Evolutionary conservation across 805 yeast species (phyloP).

Genomic region (Kuraishia cidri): DNA sequence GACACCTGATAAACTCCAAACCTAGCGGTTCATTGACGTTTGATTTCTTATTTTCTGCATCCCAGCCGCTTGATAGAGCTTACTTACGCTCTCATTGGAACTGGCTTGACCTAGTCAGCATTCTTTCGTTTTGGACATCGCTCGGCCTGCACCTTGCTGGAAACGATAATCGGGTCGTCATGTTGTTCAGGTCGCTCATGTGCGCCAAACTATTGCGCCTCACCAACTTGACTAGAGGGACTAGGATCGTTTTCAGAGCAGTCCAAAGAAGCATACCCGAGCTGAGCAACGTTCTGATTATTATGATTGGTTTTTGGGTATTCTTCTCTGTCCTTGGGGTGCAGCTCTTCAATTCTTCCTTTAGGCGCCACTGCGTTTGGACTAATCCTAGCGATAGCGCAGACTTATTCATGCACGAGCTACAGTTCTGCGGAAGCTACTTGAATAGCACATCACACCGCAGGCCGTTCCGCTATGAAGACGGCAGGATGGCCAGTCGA

Average conservation of each 20-base stretch:
- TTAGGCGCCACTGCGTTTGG: conserved; percentile 86
- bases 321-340: conserved; percentile 82
- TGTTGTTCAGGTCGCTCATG: conserved; percentile 65
- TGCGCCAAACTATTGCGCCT: conserved; percentile 68
- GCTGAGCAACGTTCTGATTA: conserved; percentile 60
- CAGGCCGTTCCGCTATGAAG: conserved; percentile 46
- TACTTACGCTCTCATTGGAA: conserved; percentile 80
- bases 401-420: conserved; percentile 45
- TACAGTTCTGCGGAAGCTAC: conserved; percentile 80
- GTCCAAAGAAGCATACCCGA: conserved; percentile 69
- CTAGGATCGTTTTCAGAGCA: conserved; percentile 61
- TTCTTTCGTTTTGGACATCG: conserved; percentile 71
- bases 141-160: conserved; percentile 39
- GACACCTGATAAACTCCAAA: not conserved
- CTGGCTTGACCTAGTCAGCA: conserved; percentile 68
- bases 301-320: conserved; percentile 74
- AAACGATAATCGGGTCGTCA: conserved; percentile 45
- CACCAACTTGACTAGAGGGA: conserved; percentile 64
- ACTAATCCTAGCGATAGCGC: conserved; percentile 56
- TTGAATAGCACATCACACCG: too few relatives aligned
- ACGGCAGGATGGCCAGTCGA: conserved; percentile 20
- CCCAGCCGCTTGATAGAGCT: too few relatives aligned
- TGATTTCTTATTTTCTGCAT: too few relatives aligned
- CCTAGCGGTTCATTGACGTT: conserved; percentile 1
- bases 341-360: conserved; percentile 79